Evolutionary conservation across 441 rosid genomes (phyloP), one percentile per base, ranked within the genome.

Genomic region (Aleurites moluccanus): DNA sequence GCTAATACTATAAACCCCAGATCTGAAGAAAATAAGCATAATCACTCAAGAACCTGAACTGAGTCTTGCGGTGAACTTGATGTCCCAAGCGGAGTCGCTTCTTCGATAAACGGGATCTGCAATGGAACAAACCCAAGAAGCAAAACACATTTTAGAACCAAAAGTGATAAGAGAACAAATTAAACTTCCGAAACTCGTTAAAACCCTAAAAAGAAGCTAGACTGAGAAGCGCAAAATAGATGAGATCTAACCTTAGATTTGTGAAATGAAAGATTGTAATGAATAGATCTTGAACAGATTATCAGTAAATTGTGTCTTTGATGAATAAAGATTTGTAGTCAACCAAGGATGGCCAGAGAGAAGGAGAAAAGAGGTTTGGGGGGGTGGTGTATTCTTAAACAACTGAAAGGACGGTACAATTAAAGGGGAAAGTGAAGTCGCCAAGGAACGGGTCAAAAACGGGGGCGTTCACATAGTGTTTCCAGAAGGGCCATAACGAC

Each of bases 211-310:
- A 38, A 38, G 40, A 68, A 76, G 42, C 10, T 14, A 23, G 25
- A 21, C n/a, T 15, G 20, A 64, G 9, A 50, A 23, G 27, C 35
- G 40, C 3, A 27, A 28, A 59, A 45, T 1, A 69, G 21, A 13
- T 4, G 61, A 79, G 84, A 86, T 83, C 85, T 85, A 75, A 90
- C 96, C 90, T 79, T 68, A 73, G 67, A 81, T 64, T 69, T 21
- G 80, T 11, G 70, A 69, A 80, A 84, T 81, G 56, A 55, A n/a
- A 30, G 25, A 67, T 44, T 35, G 63, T 0, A 50, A 45, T 18
- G 69, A 38, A 63, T 65, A 79, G 91, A 85, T 87, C 88, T 81
- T 18, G 76, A 78, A 63, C 67, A 40, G 23, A 38, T 2, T 70
- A n/a, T 45, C 6, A 27, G 56, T 42, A 38, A 75, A 45, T 80